Conservation (phyloP, 768 basidiomycete genomes). For the Hemileccinum rubropunctum region DNA sequence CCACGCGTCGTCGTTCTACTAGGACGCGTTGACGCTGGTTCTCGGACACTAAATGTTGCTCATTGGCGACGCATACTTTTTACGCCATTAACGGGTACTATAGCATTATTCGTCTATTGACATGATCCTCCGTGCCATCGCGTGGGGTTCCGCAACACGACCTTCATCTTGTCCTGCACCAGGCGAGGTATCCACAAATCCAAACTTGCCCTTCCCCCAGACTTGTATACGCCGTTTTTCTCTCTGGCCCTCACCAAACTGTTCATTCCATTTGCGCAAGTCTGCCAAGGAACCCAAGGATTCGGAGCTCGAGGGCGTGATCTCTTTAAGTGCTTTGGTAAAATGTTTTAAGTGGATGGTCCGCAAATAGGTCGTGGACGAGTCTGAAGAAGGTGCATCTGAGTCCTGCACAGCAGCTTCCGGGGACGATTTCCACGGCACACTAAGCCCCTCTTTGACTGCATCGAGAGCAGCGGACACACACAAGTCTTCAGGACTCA, state of each 20-base stretch:
- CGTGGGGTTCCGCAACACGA: constrained; percentile 34
- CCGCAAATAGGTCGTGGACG: constrained; percentile 29
- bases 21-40: constrained; percentile 13
- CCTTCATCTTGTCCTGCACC: constrained; percentile 39
- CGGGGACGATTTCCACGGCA: constrained; percentile 63
- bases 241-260: constrained; percentile 84
- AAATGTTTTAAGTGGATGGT: constrained; percentile 65
- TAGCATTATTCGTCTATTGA: constrained; percentile 30
- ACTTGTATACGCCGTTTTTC: constrained; percentile 66
- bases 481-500: constrained; percentile 65
- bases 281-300: constrained; percentile 70
- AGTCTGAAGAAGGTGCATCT: constrained; percentile 8
- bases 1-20: constrained; percentile 18
- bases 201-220: constrained; percentile 88
- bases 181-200: constrained; percentile 59
- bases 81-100: constrained; percentile 13
- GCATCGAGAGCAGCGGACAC: constrained; percentile 91
- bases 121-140: constrained; percentile 9
- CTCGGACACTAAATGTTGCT: background rate
- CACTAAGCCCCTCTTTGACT: constrained; percentile 76
- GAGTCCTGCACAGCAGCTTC: constrained; percentile 4
- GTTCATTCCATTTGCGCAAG: constrained; percentile 87
- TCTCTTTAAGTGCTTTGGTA: constrained; percentile 80
- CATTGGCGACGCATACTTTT: constrained; percentile 14
- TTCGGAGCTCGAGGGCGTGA: constrained; percentile 88